Evolutionary conservation across 2,329 filamentous ascomycete genomes (phyloP).

Genomic region (Fusarium humuli): DNA sequence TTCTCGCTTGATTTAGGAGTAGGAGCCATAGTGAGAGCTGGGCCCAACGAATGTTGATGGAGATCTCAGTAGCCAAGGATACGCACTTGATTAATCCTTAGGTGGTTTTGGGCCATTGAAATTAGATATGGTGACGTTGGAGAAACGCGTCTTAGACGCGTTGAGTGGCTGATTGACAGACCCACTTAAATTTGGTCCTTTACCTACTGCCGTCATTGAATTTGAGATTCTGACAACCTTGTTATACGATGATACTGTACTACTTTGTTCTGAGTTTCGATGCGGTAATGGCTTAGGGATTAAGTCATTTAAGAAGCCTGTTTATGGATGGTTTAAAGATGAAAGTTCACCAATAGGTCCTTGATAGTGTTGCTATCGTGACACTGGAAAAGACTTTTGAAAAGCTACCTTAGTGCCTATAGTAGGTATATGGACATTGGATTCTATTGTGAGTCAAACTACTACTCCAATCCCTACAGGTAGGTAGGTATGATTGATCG

Average conservation of each 20-base stretch:
- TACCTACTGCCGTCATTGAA: not conserved
- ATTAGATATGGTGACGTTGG: slow-evolving; percentile 40
- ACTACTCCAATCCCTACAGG: not conserved
- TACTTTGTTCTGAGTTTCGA: not conserved
- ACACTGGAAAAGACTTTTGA: not conserved
- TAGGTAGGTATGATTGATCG: not conserved
- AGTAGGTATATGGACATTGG: not conserved
- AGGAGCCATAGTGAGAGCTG: slow-evolving; percentile 49
- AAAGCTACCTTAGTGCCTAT: not conserved
- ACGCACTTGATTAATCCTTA: slow-evolving; percentile 18
- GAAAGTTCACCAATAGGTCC: not conserved
- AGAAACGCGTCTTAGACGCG: slow-evolving; percentile 46
- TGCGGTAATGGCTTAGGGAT: not conserved
- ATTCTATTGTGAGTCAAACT: slow-evolving; percentile 1
- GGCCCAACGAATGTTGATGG: not conserved
- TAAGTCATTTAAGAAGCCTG: not conserved
- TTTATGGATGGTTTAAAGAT: not conserved
- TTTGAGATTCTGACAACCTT: not conserved
- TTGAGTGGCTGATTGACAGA: slow-evolving; percentile 43
- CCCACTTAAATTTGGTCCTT: slow-evolving; percentile 24
- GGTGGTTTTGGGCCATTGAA: not conserved
- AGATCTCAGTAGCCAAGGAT: slow-evolving; percentile 11
- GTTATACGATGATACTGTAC: not conserved
- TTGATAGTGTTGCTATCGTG: not conserved
- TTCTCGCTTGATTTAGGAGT: slow-evolving; percentile 60